Evolutionary conservation across 805 yeast genomes (phyloP).

Genomic region (Danielia oregonensis): DNA sequence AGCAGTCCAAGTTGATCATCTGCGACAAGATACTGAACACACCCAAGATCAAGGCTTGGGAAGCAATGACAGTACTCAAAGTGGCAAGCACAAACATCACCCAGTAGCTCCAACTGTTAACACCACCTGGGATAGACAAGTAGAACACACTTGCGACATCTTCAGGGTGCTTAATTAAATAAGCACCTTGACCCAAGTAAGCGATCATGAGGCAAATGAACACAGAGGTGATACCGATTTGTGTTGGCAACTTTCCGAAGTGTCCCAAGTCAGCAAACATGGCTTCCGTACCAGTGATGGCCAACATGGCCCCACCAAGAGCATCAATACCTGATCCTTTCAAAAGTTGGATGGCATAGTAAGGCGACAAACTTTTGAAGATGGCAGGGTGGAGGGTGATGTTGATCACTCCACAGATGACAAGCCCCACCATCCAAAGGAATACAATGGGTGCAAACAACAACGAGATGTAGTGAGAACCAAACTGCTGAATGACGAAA

Average conservation of each 20-base stretch:
- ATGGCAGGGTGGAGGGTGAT: slow-evolving; percentile 42
- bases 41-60: slow-evolving; percentile 56
- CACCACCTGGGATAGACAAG: slow-evolving; percentile 48
- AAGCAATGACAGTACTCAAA: slow-evolving; percentile 53
- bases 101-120: slow-evolving; percentile 46
- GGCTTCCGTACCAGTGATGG: slow-evolving; percentile 59
- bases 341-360: slow-evolving; percentile 46
- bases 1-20: slow-evolving; percentile 50
- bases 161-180: slow-evolving; percentile 37
- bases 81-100: slow-evolving; percentile 49
- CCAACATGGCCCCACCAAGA: slow-evolving; percentile 49
- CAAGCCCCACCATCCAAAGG: slow-evolving; percentile 46
- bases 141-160: slow-evolving; percentile 43
- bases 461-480: slow-evolving; percentile 46
- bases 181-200: slow-evolving; percentile 59
- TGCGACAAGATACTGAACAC: slow-evolving; percentile 52
- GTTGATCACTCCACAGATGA: slow-evolving; percentile 45
- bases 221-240: slow-evolving; percentile 46
- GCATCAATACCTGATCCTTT: slow-evolving; percentile 38
- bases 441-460: slow-evolving; percentile 53
- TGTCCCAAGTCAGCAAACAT: slow-evolving; percentile 64
- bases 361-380: slow-evolving; percentile 48
- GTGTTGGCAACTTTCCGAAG: slow-evolving; percentile 48
- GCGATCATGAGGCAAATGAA: slow-evolving; percentile 50
- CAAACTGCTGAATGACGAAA: slow-evolving; percentile 46